phyloP scores from a whole-genome alignment of 345 rosid genomes.

The Ailanthus altissimus region DNA sequence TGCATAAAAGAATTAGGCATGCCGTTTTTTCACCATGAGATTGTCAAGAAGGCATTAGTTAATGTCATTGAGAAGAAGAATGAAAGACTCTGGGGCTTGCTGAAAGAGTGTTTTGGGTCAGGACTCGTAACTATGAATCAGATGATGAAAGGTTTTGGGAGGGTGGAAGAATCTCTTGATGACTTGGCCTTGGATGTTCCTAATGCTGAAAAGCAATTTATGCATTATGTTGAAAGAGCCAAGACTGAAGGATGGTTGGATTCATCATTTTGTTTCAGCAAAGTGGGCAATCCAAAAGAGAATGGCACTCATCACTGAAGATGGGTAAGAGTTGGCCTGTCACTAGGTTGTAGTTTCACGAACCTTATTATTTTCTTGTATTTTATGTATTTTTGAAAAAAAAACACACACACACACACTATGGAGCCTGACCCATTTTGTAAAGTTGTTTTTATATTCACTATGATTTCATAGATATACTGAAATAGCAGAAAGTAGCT shows the following conservation, averaged over 20 bases:
- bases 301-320: conserved; percentile 31
- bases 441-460: too few species aligned
- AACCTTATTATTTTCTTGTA: not conserved
- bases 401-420: too few species aligned
- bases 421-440: not conserved
- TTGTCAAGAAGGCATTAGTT: conserved; percentile 73
- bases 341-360: too few species aligned
- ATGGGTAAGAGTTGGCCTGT: conserved; percentile 1
- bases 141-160: conserved; percentile 74
- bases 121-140: conserved; percentile 77
- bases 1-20: conserved; percentile 84
- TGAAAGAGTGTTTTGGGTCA: conserved; percentile 54
- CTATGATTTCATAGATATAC: too few species aligned
- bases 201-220: conserved; percentile 61
- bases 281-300: conserved; percentile 38
- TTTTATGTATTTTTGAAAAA: not conserved
- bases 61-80: conserved; percentile 62
- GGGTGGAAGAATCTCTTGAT: conserved; percentile 68
- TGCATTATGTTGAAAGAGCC: conserved; percentile 55
- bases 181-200: conserved; percentile 85
- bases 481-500: too few species aligned
- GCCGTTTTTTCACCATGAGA: conserved; percentile 89
- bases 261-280: conserved; percentile 41
- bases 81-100: conserved; percentile 56
- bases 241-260: conserved; percentile 71